Evolutionary conservation across 1,139 yeast genomes (phyloP).

Genomic region (Meyerozyma guilliermondii): DNA sequence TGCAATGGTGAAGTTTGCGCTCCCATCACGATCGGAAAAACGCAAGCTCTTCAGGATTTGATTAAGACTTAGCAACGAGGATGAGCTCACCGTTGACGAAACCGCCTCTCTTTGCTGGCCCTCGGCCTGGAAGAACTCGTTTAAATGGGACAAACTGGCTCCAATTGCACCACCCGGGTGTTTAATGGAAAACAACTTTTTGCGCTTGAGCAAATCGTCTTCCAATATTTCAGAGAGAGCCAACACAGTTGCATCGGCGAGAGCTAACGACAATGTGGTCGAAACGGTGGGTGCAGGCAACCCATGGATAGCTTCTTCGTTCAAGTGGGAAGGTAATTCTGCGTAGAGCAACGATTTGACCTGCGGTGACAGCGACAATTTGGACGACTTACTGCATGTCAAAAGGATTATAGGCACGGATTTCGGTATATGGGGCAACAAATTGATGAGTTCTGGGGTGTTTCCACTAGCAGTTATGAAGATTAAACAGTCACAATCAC

Average conservation of each 20-base stretch:
- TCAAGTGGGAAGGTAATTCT: slow-evolving; percentile 50
- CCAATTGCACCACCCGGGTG: slow-evolving; percentile 96
- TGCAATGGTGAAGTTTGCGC: slow-evolving; percentile 1
- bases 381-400: slow-evolving; percentile 54
- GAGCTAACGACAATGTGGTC: slow-evolving; percentile 68
- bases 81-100: slow-evolving; percentile 17
- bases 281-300: slow-evolving; percentile 86
- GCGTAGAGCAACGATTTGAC: slow-evolving; percentile 55
- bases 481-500: slow-evolving; percentile 57
- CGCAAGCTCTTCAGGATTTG: slow-evolving; percentile 18
- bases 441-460: slow-evolving; percentile 65
- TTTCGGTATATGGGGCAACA: slow-evolving; percentile 55
- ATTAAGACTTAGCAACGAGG: slow-evolving; percentile 27
- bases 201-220: slow-evolving; percentile 49
- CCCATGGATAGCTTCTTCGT: slow-evolving; percentile 70
- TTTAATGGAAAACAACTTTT: slow-evolving; percentile 54
- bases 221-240: slow-evolving; percentile 68
- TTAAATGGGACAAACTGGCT: slow-evolving; percentile 38
- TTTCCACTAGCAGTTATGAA: slow-evolving; percentile 79
- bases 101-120: slow-evolving; percentile 5
- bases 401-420: slow-evolving; percentile 54
- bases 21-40: slow-evolving; percentile 3
- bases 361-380: slow-evolving; percentile 39
- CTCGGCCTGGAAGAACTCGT: slow-evolving; percentile 16
- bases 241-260: slow-evolving; percentile 76